Conservation (phyloP, 768 basidiomycete genomes). For the Leccinellum rugosiceps region DNA sequence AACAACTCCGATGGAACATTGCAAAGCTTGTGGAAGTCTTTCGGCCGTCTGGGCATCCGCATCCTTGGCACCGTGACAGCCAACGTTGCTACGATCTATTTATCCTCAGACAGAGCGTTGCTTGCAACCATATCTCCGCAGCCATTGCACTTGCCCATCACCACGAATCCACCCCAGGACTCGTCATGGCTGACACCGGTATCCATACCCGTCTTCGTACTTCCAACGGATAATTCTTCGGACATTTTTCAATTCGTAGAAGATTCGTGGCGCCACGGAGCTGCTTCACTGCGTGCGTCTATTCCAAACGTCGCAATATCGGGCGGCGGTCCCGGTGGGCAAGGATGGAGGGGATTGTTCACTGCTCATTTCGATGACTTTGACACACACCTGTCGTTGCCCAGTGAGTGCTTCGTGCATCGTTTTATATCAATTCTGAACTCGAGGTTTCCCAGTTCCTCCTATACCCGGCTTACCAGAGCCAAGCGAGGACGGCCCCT, state of each 20-base stretch:
- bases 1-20: conserved; percentile 43
- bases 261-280: conserved; percentile 57
- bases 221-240: conserved; percentile 51
- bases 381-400: conserved; percentile 44
- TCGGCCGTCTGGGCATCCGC: conserved; percentile 67
- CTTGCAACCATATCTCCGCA: conserved; percentile 49
- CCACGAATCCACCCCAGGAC: conserved; percentile 34
- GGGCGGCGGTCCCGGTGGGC: conserved; percentile 45
- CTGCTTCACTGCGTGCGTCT: conserved; percentile 41
- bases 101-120: conserved; percentile 40
- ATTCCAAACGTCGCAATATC: conserved; percentile 44
- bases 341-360: conserved; percentile 46
- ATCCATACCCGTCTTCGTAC: conserved; percentile 47
- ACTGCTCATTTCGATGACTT: conserved; percentile 43
- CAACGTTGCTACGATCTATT: conserved; percentile 46
- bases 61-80: conserved; percentile 55
- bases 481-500: conserved; percentile 47
- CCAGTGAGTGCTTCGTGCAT: conserved; percentile 41
- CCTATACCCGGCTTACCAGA: conserved; percentile 61
- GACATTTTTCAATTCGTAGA: conserved; percentile 49
- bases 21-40: conserved; percentile 53
- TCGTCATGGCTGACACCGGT: conserved; percentile 57
- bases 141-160: conserved; percentile 56
- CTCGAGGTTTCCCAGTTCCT: conserved; percentile 47
- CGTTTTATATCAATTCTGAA: conserved; percentile 1